Evolutionary conservation across 805 yeast genomes (phyloP), one percentile per base, ranked within the genome.

Genomic region (Nakazawaea peltata): DNA sequence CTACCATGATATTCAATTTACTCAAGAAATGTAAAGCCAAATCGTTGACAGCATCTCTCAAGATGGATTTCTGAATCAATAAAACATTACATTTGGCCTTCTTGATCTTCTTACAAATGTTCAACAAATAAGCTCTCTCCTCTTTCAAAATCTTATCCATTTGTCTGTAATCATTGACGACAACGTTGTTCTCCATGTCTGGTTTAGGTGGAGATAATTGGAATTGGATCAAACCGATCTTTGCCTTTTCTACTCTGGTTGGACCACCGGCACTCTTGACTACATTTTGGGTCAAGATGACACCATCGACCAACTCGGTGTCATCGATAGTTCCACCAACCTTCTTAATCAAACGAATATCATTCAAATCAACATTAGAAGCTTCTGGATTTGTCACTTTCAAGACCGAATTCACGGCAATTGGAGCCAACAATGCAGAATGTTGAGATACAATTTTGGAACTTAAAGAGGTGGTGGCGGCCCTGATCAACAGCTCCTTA

Each of bases 91-190:
- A 92, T 62, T 88, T 92, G 45, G 97, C 81, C 70, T 92, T 92
- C 56, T 94, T 92, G 63, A 92, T 86, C 56, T 85, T 86, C 62
- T 92, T 92, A 68, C 96, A 88, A 56, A 92, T 83, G 58, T 90
- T 90, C 55, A 92, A 72, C 53, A 92, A 65, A 56, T 92, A 92
- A 19, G 95, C 92, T 57, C 99, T 80, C 69, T 92, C 98, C 63
- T 92, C 99, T 56, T 94, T 92, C 55, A 92, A 69, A 48, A 92
- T 92, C 65, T 90, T 92, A 62, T 92, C 99, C 99, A 92, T 92
- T 63, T 92, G 98, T 61, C 98, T 77, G 67, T 92, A 92, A 60
- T 92, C 99, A 54, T 84, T 92, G 37, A 92, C 97, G 39, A 92
- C 95, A 33, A 92, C 90, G 55, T 88, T 90, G 60, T 92, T 92